Base-by-base conservation (phyloP, 2,329 filamentous ascomycete genomes). In the Penicillium sp. region DNA sequence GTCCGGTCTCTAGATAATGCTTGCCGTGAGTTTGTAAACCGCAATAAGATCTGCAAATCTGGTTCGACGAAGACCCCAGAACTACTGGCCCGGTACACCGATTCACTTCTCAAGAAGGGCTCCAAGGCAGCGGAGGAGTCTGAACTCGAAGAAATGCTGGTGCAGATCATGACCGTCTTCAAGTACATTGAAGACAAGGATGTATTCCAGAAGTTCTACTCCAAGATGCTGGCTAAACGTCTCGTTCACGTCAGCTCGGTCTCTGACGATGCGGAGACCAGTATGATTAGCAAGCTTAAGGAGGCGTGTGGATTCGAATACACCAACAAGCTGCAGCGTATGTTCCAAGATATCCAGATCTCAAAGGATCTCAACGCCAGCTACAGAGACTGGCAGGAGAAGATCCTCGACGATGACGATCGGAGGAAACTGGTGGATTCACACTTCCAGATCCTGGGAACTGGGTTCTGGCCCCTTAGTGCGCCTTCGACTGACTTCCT, bases 111-210 rank as follows among this genome's bases (percentile, higher is more conserved):
- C 45, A 91, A 93, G 70, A 96, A 95, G 77, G 69, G 88, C 58
- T 87, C 86, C 28, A 94, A 90, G 60, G 88, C 89, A 61, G 88
- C 89, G 13, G 93, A 97, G 65, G 93, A 98, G 65, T 85, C 87
- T 29, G 91, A 97, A 64, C 79, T 97, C 61, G 93, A 98, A 72
- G 84, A 85, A 58, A 85, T 88, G 29, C 75, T 97, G 28, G 83
- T 82, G 21, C 88, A 96, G 68, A 93, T 98, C 62, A 98, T 98
- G 93, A 96, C 91, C 1, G 88, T 98, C 48, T 98, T 98, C 81
- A 97, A 97, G 75, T 98, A 98, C 71, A 97, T 98, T 56, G 93
- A 98, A 68, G 93, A 98, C 72, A 98, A 98, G 77, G 93, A 98
- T 64, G 93, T 98, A 5, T 98, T 98, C 79, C 93, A 97, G 70